These are phyloP conservation scores for Thamnidium elegans DNA, from an alignment of 192 early-diverging fungal genomes.

Conservation along the genomic window DNA sequence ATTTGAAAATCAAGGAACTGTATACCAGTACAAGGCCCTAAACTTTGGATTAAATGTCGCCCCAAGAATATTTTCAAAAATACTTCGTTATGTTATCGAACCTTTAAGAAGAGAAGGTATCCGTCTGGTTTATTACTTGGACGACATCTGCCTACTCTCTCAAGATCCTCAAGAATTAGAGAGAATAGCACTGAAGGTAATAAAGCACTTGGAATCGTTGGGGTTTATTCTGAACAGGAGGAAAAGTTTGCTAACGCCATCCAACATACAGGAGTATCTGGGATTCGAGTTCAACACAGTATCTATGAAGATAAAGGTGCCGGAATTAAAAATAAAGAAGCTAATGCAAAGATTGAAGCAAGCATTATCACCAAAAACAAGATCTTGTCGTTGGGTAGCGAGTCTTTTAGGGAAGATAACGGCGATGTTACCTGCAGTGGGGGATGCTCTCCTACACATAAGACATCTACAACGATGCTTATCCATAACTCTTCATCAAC, in stretches of 20 bases:
- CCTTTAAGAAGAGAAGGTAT: background rate
- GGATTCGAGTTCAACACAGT: slow-evolving; percentile 1
- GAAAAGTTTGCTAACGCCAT: background rate
- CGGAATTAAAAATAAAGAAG: background rate
- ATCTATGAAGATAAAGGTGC: background rate
- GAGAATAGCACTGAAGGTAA: background rate
- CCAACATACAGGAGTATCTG: background rate
- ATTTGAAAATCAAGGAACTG: background rate
- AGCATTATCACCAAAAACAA: background rate
- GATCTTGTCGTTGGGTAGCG: background rate
- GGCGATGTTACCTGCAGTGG: background rate
- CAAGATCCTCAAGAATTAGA: background rate
- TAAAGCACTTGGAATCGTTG: background rate
- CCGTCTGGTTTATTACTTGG: slow-evolving; percentile 9
- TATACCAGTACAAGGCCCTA: slow-evolving; percentile 8
- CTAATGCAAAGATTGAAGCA: background rate
- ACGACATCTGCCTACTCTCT: slow-evolving; percentile 5
- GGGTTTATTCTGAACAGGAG: background rate
- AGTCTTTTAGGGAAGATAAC: slow-evolving; percentile 4
- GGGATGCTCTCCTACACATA: slow-evolving; percentile 6
- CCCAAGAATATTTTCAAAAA: slow-evolving; percentile 7
- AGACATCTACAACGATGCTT: slow-evolving; percentile 12
- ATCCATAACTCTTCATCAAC: background rate
- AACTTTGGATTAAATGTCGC: slow-evolving; percentile 12
- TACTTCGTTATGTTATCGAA: slow-evolving; percentile 2